Evolutionary conservation across 176 grass and related monocot species (phyloP).

Genomic region (Rhynchospora tenuis): DNA sequence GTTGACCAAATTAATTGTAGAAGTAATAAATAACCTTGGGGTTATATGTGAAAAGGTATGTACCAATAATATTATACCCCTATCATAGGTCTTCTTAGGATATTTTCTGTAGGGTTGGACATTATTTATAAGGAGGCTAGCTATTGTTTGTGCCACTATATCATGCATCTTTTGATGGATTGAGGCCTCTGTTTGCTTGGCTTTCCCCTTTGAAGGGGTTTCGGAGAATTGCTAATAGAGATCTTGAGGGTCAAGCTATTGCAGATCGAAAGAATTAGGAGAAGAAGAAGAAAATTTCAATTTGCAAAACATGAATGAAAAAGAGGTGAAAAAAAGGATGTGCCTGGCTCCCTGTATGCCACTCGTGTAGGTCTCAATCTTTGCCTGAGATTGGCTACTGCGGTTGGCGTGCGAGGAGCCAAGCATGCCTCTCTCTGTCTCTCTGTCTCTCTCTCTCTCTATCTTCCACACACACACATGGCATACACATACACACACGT

Average conservation of each 20-base stretch:
- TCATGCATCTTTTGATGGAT: conserved; percentile 11
- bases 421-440: conserved; percentile 76
- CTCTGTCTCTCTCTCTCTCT: conserved; percentile 18
- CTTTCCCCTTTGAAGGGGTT: not conserved
- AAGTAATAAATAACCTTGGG: not conserved
- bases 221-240: not conserved
- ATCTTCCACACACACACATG: not conserved
- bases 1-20: not conserved
- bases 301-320: not conserved
- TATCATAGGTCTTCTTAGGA: conserved; percentile 21
- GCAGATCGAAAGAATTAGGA: not conserved
- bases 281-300: not conserved
- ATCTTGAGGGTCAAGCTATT: not conserved
- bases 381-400: conserved; percentile 47
- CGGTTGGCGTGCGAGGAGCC: conserved; percentile 99
- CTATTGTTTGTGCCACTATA: conserved; percentile 5
- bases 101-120: conserved; percentile 24
- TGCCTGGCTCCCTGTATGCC: conserved; percentile 99
- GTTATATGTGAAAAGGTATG: conserved; percentile 1
- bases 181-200: not conserved
- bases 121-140: conserved; percentile 22
- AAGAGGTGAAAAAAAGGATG: conserved; percentile 49
- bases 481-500: not conserved
- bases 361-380: conserved; percentile 69
- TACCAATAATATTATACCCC: conserved; percentile 7